Evolutionary conservation across 441 rosid genomes (phyloP), one percentile per base, ranked within the genome.

Genomic region (Kokia cookei): DNA sequence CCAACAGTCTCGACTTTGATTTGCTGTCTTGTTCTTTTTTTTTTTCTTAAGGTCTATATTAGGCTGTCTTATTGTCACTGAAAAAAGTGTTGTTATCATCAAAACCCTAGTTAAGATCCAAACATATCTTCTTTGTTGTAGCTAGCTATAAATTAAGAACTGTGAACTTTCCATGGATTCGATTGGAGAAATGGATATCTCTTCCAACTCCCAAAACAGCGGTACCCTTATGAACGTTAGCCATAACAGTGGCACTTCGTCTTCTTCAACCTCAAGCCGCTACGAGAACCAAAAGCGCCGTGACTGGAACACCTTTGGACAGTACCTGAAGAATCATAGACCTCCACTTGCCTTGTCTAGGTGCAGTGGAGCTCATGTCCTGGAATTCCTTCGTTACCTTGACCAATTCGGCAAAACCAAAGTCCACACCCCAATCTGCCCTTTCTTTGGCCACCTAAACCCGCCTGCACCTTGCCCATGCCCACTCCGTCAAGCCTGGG

Each of bases 401-500:
- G 90, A 87, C 74, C 90, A 87, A 65, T 87, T 87, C 12, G 88
- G 90, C 2, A 87, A 87, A 71, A 87, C 88, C 73, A 87, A 87
- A 59, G 90, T 87, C 26, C 90, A 87, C 76, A 79, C 81, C 2
- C 84, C 83, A 40, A 80, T 85, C 50, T 87, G 90, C 78, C 88
- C 87, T 1, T 87, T 83, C 69, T 87, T 80, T 24, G 90, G 90
- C 8, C 87, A 84, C 66, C 90, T 88, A 1, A 87, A 85, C 76
- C 90, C 90, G 0, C 90, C 90, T 0, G 90, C 88, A 1, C 88
- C 90, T 2, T 87, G 90, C 17, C 88, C 90, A 0, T 87, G 90
- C 73, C 90, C 90, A 0, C 86, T 85, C 72, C 87, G 88, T 26
- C 90, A 87, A 50, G 90, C 90, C 48, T 87, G 90, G 90, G 90